Conservation (phyloP, 805 yeast species). For the Wickerhamomyces pijperi region DNA sequence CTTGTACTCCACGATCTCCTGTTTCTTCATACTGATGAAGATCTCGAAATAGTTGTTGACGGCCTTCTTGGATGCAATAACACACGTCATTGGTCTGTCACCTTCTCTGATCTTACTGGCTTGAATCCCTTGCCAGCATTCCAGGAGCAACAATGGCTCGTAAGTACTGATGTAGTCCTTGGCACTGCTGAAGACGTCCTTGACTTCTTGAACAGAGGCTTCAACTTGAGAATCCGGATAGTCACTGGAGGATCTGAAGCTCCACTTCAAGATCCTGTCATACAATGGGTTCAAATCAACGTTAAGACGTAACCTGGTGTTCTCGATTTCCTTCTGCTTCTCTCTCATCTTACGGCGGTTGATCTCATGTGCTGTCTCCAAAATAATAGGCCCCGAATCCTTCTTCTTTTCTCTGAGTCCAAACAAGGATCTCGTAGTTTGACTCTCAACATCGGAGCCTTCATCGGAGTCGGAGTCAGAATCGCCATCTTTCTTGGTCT, state of each 20-base stretch:
- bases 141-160: slow-evolving; percentile 75
- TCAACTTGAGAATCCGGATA: slow-evolving; percentile 44
- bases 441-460: slow-evolving; percentile 20
- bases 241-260: slow-evolving; percentile 43
- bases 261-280: slow-evolving; percentile 62
- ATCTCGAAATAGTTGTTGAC: slow-evolving; percentile 85
- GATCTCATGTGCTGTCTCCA: slow-evolving; percentile 18
- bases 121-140: slow-evolving; percentile 88
- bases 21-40: slow-evolving; percentile 55
- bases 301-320: slow-evolving; percentile 69
- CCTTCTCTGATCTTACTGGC: slow-evolving; percentile 54
- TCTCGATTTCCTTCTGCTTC: slow-evolving; percentile 52
- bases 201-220: slow-evolving; percentile 25
- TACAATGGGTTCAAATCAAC: slow-evolving; percentile 74
- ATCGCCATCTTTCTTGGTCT: slow-evolving; percentile 15
- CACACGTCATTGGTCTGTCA: slow-evolving; percentile 46
- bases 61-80: slow-evolving; percentile 70
- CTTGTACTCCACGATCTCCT: slow-evolving; percentile 36
- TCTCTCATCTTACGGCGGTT: slow-evolving; percentile 20
- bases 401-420: slow-evolving; percentile 10
- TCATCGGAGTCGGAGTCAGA: slow-evolving; percentile 20
- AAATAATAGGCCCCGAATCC: slow-evolving; percentile 21
- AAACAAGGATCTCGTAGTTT: slow-evolving; percentile 16
- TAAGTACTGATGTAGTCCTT: slow-evolving; percentile 59
- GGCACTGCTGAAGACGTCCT: slow-evolving; percentile 43